Evolutionary conservation across 108 stramenopile genomes (phyloP), one percentile per base, ranked within the genome.

Genomic region (Fistulifera pelliculosa): DNA sequence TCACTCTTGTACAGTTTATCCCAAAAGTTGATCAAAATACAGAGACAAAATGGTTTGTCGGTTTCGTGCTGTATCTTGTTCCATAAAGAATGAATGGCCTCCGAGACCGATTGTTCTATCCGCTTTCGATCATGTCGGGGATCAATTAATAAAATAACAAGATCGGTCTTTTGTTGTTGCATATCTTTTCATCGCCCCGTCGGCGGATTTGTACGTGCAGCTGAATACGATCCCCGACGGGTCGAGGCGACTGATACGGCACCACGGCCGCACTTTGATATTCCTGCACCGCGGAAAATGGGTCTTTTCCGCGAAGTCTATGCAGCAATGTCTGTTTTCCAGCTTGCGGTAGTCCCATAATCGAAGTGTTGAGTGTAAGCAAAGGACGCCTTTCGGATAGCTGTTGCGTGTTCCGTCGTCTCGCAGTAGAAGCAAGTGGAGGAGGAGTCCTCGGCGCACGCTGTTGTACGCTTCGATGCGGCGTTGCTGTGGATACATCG

Each of bases 251-350:
- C 54, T 56, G 56, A 49, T 74, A 74, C 3, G 70, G 70, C 17
- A 78, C 65, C 24, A 54, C 43, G 13, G 40, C 49, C 18, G 38
- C 19, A 26, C 28, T 60, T 45, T 4, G 38, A 23, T 60, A 19
- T 45, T 49, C 27, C 42, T 6, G 31, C 31, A 35, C 18, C 38
- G 26, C 28, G 0, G 56, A 31, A 58, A 73, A 80, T 12, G 79
- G 79, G 64, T 80, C 69, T 40, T 58, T 58, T 15, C 79, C 79
- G 41, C 64, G 25, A 10, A 80, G 52, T 40, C 79, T 56, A 61
- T 58, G 27, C 39, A 76, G 38, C 12, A 80, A 49, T 17, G 75
- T 68, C 18, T 59, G 64, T 43, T 80, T 80, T 28, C 79, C 79
- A 0, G 66, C 57, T 39, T 61, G 41, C 12, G 69, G 75, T 31